phyloP scores from a whole-genome alignment of 352 stramenopile species.

The Phytophthora tubulina region DNA sequence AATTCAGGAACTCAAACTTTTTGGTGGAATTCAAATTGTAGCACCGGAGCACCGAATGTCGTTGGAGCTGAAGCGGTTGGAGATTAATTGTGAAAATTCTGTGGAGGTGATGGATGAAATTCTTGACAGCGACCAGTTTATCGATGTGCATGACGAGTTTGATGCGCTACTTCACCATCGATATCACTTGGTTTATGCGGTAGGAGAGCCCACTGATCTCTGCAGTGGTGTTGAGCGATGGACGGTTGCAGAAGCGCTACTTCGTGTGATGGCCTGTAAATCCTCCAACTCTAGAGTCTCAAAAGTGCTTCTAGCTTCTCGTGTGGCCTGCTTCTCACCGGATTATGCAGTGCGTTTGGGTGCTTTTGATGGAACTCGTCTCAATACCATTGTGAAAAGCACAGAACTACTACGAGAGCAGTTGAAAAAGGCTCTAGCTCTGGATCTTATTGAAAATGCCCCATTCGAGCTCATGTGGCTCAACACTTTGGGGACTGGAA shows the following conservation, averaged over 20 bases:
- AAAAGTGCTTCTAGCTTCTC: constrained; percentile 51
- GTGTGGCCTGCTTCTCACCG: constrained; percentile 43
- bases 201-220: constrained; percentile 61
- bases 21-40: constrained; percentile 72
- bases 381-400: constrained; percentile 39
- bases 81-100: constrained; percentile 29
- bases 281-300: constrained; percentile 24
- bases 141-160: constrained; percentile 91
- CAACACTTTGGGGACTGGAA: constrained; percentile 25
- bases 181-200: constrained; percentile 91
- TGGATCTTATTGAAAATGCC: constrained; percentile 69
- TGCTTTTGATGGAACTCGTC: constrained; percentile 54
- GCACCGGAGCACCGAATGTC: constrained; percentile 90
- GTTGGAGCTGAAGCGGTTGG: constrained; percentile 82
- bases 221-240: constrained; percentile 61
- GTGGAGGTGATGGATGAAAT: constrained; percentile 32
- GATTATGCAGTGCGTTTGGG: constrained; percentile 52
- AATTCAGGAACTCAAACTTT: constrained; percentile 47
- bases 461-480: constrained; percentile 81
- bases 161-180: constrained; percentile 90
- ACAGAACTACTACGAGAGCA: constrained; percentile 24
- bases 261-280: constrained; percentile 37
- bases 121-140: constrained; percentile 57
- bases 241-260: constrained; percentile 60
- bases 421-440: constrained; percentile 55